These are phyloP conservation scores for Pugionium cornutum DNA, from an alignment of 345 rosid genomes.

Conservation along the genomic window DNA sequence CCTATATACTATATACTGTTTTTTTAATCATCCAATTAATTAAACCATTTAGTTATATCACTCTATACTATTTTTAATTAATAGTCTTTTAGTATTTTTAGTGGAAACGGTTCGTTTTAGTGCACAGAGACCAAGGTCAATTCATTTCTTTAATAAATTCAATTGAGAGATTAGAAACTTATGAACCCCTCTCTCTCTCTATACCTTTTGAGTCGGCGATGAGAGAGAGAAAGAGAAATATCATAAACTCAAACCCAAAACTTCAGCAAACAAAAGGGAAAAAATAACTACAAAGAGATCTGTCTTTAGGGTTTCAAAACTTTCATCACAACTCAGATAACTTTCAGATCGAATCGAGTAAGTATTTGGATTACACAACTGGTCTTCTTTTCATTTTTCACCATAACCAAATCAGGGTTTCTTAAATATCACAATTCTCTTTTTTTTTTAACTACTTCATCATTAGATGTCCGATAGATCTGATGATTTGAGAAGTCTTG, in stretches of 20 bases:
- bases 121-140: slow-evolving; percentile 43
- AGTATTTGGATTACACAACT: slow-evolving; percentile 13
- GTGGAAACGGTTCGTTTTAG: slow-evolving; percentile 29
- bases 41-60: slow-evolving; percentile 13
- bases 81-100: neutral
- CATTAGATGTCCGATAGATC: slow-evolving; percentile 33
- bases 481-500: slow-evolving; percentile 16
- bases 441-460: slow-evolving; percentile 14
- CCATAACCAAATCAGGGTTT: slow-evolving; percentile 33
- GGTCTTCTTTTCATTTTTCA: slow-evolving; percentile 18
- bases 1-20: slow-evolving; percentile 18
- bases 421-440: slow-evolving; percentile 6
- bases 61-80: neutral
- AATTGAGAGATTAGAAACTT: slow-evolving; percentile 26
- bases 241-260: slow-evolving; percentile 38
- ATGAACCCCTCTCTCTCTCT: slow-evolving; percentile 23
- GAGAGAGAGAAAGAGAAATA: slow-evolving; percentile 31
- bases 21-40: slow-evolving; percentile 6
- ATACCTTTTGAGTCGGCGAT: slow-evolving; percentile 30
- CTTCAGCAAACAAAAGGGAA: slow-evolving; percentile 31
- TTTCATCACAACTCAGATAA: slow-evolving; percentile 6
- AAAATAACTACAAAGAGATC: slow-evolving; percentile 28
- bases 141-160: slow-evolving; percentile 40
- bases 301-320: slow-evolving; percentile 36
- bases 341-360: slow-evolving; percentile 36